These are phyloP conservation scores for Candida frijolesensis DNA, from an alignment of 1,139 yeast species.

Conservation along the genomic window DNA sequence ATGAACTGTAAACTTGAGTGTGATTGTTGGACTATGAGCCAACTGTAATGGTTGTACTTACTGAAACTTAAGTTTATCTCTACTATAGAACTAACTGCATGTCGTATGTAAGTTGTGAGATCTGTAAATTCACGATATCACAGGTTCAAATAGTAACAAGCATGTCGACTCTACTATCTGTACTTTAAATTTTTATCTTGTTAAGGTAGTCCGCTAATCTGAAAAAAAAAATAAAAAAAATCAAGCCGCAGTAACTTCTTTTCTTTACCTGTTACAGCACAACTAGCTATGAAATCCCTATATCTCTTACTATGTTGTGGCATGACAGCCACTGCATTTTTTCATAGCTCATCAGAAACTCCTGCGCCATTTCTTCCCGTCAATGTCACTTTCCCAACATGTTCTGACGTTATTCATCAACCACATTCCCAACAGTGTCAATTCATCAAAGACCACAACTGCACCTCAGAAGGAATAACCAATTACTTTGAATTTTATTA, in stretches of 20 bases:
- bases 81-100: too few species aligned
- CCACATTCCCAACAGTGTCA: constrained; percentile 42
- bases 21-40: too few species aligned
- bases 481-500: constrained; percentile 46
- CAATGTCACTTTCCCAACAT: neutral
- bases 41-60: too few species aligned
- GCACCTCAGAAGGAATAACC: constrained; percentile 40
- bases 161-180: too few species aligned
- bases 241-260: neutral
- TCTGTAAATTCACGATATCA: too few species aligned
- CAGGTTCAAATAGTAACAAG: too few species aligned
- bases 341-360: neutral
- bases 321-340: neutral
- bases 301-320: neutral
- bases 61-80: too few species aligned
- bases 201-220: too few species aligned
- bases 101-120: too few species aligned
- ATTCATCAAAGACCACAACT: constrained; percentile 43
- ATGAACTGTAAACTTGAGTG: too few species aligned
- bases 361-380: neutral
- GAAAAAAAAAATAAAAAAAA: neutral
- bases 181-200: too few species aligned
- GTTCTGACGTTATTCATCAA: constrained; percentile 16
- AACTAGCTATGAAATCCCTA: neutral
- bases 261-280: neutral